Evolutionary conservation across 257 asterid species (phyloP).

Genomic region (Ehretia macrophylla): DNA sequence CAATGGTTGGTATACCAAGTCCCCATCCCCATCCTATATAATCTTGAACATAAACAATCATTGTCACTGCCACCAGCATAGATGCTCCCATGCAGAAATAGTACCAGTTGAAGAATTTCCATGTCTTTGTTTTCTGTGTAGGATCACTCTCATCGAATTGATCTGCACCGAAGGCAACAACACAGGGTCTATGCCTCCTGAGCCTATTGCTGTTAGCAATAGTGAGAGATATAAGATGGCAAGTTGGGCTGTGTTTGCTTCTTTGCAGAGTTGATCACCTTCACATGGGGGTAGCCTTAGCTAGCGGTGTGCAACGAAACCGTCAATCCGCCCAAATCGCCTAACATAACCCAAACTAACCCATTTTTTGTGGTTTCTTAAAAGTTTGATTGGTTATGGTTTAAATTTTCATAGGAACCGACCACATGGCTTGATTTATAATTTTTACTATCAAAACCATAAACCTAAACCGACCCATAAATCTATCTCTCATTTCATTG

Average conservation of each 20-base stretch:
- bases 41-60: slow-evolving; percentile 74
- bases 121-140: slow-evolving; percentile 44
- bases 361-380: too few relatives aligned
- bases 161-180: slow-evolving; percentile 74
- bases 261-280: slow-evolving; percentile 29
- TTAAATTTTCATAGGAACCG: too few relatives aligned
- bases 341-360: too few relatives aligned
- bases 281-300: slow-evolving; percentile 70
- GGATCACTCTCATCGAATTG: slow-evolving; percentile 72
- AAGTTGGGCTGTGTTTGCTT: slow-evolving; percentile 55
- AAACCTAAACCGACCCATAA: too few relatives aligned
- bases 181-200: slow-evolving; percentile 87
- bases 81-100: slow-evolving; percentile 86
- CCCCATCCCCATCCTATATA: slow-evolving; percentile 91
- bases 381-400: too few relatives aligned
- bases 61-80: slow-evolving; percentile 72
- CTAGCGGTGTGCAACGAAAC: too few relatives aligned
- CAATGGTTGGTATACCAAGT: slow-evolving; percentile 64
- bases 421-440: too few relatives aligned
- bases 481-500: too few relatives aligned
- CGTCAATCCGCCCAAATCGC: too few relatives aligned
- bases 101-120: slow-evolving; percentile 93
- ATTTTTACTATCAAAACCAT: too few relatives aligned
- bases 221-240: slow-evolving; percentile 59
- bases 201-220: slow-evolving; percentile 61